These are phyloP conservation scores for Aspergillus pseudoterreus DNA, from an alignment of 2,329 filamentous ascomycete genomes.

Conservation along the genomic window DNA sequence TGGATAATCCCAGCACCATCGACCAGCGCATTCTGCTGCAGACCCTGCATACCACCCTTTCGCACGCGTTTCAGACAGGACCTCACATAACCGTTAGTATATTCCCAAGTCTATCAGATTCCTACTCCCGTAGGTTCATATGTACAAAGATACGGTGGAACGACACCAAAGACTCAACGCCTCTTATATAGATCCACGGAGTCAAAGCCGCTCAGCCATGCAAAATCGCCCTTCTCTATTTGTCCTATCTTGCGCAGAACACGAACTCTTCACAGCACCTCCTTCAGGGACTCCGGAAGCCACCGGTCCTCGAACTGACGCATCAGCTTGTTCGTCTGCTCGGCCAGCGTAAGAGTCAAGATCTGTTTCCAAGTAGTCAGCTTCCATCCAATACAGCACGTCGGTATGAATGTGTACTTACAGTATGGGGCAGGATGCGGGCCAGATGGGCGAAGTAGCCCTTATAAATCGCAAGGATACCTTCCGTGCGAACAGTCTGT, in stretches of 20 bases:
- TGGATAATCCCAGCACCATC: too few species aligned
- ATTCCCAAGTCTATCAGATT: background rate
- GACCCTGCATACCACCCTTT: background rate
- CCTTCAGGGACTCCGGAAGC: conserved; percentile 45
- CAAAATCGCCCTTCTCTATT: background rate
- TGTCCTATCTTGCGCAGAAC: background rate
- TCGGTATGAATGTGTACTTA: conserved; percentile 29
- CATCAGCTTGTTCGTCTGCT: conserved; percentile 95
- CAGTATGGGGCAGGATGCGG: conserved; percentile 88
- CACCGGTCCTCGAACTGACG: conserved; percentile 67
- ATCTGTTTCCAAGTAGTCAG: conserved; percentile 51
- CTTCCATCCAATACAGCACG: background rate
- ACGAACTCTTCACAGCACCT: conserved; percentile 40
- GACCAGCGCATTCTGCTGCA: too few species aligned
- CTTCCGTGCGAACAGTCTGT: conserved; percentile 89
- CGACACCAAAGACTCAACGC: conserved; percentile 9
- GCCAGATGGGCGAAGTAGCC: conserved; percentile 94
- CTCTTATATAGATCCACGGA: conserved; percentile 14
- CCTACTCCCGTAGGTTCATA: conserved; percentile 4
- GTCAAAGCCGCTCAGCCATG: conserved; percentile 1
- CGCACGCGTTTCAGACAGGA: background rate
- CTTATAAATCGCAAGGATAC: conserved; percentile 91
- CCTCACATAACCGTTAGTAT: background rate
- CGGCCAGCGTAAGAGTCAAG: conserved; percentile 84
- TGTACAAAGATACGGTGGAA: conserved; percentile 4